Base-by-base conservation (phyloP, 352 stramenopile genomes). In the Phytophthora podocarpi region DNA sequence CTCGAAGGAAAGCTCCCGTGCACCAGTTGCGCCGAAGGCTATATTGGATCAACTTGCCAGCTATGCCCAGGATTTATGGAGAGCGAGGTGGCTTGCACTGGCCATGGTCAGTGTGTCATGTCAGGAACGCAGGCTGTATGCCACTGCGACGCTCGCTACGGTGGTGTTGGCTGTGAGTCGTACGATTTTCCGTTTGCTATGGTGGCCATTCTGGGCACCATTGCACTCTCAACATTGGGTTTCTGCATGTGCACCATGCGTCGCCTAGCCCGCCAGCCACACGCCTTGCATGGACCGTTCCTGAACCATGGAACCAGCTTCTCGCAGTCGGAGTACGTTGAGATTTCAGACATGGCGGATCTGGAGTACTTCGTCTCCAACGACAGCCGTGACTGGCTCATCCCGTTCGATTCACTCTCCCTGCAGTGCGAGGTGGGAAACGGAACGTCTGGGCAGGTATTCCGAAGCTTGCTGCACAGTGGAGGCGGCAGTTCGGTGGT, bases 181-280 rank as follows among this genome's bases (percentile, higher is more conserved):
- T 95, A 95, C 66, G 86, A 95, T 59, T 95, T 95, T 48, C 86
- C 86, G 31, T 80, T 93, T 36, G 70, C 85, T 16, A 93, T 93
- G 84, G 84, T 93, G 12, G 73, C 79, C 10, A 86, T 91, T 58
- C 51, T 95, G 15, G 84, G 86, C 1, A 89, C 70, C 8, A 91
- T 95, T 40, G 86, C 84, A 10, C 55, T 95, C 5, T 93, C 86
- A 32, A 93, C 86, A 20, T 67, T 93, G 15, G 85, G 86, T 15
- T 89, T 95, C 52, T 95, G 84, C 27, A 95, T 95, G 86, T 93
- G 84, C 56, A 90, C 85, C 8, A 95, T 95, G 86, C 80, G 84
- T 4, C 75, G 78, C 1, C 67, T 95, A 7, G 86, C 86, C 16
- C 80, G 84, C 5, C 84, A 93, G 48, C 80, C 84, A 24, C 81